Conservation (phyloP, 768 basidiomycete species). For the Calocera cornea region DNA sequence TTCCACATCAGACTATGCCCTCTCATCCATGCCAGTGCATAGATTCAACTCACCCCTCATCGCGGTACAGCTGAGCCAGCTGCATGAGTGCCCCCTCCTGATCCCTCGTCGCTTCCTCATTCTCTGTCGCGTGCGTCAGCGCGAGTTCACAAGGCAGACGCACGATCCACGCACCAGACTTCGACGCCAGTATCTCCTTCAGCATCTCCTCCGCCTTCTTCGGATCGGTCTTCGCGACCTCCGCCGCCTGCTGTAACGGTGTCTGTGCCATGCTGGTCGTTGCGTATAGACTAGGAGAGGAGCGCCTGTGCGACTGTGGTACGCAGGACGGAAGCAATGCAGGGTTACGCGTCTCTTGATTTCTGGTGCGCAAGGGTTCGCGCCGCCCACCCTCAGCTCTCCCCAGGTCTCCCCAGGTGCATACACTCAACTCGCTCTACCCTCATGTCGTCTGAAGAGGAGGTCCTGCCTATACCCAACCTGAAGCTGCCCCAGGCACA, state of each 20-base stretch:
- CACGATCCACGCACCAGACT: conserved; percentile 20
- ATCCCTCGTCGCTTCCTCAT: conserved; percentile 49
- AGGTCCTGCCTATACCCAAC: conserved; percentile 76
- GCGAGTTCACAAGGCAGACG: neutral
- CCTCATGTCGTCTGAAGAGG: conserved; percentile 61
- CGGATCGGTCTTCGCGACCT: conserved; percentile 35
- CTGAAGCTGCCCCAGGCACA: conserved; percentile 65
- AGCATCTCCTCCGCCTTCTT: conserved; percentile 60
- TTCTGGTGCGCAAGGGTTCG: neutral
- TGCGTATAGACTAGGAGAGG: neutral
- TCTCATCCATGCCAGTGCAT: neutral
- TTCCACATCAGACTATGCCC: neutral
- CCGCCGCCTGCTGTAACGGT: conserved; percentile 33
- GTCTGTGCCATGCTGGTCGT: neutral
- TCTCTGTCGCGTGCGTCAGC: conserved; percentile 25
- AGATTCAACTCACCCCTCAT: conserved; percentile 50
- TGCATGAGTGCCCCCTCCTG: conserved; percentile 78
- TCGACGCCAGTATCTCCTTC: conserved; percentile 45
- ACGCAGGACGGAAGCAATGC: conserved; percentile 10
- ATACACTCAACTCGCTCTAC: neutral
- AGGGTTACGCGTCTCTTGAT: conserved; percentile 8
- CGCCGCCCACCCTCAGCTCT: neutral
- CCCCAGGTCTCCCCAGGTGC: too few species aligned
- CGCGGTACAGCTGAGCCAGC: conserved; percentile 75
- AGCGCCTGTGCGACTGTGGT: neutral